Evolutionary conservation across 2,329 filamentous ascomycete species (phyloP).

Genomic region (Stemphylium beticola): DNA sequence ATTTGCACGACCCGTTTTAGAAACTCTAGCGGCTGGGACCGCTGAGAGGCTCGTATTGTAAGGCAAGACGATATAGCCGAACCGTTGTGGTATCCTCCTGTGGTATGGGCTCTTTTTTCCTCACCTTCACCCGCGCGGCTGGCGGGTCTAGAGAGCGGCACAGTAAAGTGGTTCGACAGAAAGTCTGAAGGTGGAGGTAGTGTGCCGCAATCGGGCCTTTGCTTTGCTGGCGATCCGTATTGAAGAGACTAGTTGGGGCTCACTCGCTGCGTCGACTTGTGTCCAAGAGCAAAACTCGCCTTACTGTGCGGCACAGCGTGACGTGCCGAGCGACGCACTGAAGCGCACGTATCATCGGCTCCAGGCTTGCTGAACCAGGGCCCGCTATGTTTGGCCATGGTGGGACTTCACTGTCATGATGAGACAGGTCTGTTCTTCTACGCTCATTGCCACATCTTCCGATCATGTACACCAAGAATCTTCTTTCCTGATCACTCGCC

Average conservation of each 20-base stretch:
- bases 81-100: background rate
- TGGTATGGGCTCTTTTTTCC: too few species aligned
- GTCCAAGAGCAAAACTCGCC: background rate
- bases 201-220: constrained; percentile 6
- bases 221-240: background rate
- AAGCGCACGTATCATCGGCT: too few species aligned
- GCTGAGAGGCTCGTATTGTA: background rate
- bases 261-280: background rate
- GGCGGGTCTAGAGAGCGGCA: constrained; percentile 4
- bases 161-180: background rate
- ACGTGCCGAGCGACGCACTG: too few species aligned
- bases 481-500: too few species aligned
- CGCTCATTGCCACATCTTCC: too few species aligned
- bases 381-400: background rate
- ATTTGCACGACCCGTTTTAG: constrained; percentile 2
- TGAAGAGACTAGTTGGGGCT: too few species aligned
- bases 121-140: constrained; percentile 4
- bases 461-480: too few species aligned
- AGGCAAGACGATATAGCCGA: too few species aligned
- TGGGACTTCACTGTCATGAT: too few species aligned
- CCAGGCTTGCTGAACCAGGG: too few species aligned
- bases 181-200: background rate
- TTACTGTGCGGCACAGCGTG: background rate
- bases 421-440: too few species aligned
- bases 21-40: background rate